phyloP scores from a whole-genome alignment of 345 rosid genomes.

The Clausena lansium region DNA sequence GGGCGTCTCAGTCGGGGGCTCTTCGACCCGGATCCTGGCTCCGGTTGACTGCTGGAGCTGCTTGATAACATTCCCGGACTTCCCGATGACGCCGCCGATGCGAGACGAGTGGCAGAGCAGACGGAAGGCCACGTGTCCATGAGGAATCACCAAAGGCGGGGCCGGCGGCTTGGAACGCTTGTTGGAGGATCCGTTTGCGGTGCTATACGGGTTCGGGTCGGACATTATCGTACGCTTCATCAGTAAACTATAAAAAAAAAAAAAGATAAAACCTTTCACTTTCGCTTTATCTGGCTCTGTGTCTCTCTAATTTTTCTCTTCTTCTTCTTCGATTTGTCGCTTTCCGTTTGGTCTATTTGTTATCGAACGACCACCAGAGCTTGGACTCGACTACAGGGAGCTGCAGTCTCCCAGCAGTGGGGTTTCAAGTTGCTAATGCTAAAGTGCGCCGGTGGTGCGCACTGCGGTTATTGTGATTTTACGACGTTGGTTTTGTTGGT shows the following conservation, averaged over 20 bases:
- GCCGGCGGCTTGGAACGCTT: slow-evolving; percentile 55
- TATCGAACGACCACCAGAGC: background rate
- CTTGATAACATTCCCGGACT: slow-evolving; percentile 76
- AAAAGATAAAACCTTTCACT: no score
- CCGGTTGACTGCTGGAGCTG: slow-evolving; percentile 73
- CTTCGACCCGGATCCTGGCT: slow-evolving; percentile 80
- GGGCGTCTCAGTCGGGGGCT: slow-evolving; percentile 51
- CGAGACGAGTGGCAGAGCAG: slow-evolving; percentile 68
- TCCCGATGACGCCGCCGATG: slow-evolving; percentile 85
- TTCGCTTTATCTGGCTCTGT: no score
- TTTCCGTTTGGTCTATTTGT: background rate
- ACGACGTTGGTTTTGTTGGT: no score
- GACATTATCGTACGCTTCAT: slow-evolving; percentile 39
- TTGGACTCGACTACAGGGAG: background rate
- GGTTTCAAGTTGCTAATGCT: background rate
- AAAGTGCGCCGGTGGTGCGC: background rate
- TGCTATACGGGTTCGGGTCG: slow-evolving; percentile 27
- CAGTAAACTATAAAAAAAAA: slow-evolving; percentile 9
- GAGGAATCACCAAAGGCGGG: slow-evolving; percentile 41
- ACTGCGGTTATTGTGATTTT: no score
- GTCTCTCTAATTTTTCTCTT: no score
- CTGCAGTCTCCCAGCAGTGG: background rate
- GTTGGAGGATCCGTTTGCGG: slow-evolving; percentile 48
- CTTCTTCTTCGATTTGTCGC: background rate
- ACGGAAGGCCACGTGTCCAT: slow-evolving; percentile 65